Evolutionary conservation across 1,284 basidiomycete species (phyloP).

Genomic region (Puccinia brachypodii): DNA sequence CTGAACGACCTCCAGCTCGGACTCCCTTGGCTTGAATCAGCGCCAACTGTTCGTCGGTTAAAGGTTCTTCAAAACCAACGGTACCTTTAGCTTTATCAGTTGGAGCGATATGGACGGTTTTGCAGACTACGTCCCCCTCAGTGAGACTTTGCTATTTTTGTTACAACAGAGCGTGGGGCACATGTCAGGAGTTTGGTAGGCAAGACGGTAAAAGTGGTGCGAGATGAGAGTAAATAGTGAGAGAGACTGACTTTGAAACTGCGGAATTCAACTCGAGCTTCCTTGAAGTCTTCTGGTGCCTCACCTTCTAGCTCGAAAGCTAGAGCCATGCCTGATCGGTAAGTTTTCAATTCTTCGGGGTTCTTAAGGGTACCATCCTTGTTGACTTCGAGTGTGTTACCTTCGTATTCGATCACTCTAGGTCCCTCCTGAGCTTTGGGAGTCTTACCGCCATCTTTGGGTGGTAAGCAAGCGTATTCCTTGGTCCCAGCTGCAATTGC

Average conservation of each 20-base stretch:
- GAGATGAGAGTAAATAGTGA: neutral
- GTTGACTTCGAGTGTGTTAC: slow-evolving; percentile 33
- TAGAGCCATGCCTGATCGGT: slow-evolving; percentile 32
- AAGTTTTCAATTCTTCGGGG: slow-evolving; percentile 36
- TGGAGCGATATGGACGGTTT: slow-evolving; percentile 9
- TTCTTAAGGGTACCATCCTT: slow-evolving; percentile 39
- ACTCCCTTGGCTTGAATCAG: slow-evolving; percentile 40
- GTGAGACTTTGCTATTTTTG: slow-evolving; percentile 18
- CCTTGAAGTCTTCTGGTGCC: slow-evolving; percentile 2
- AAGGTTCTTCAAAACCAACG: slow-evolving; percentile 13
- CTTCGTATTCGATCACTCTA: slow-evolving; percentile 32
- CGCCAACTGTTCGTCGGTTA: slow-evolving; percentile 29
- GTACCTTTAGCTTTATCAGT: slow-evolving; percentile 12
- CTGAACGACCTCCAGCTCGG: slow-evolving; percentile 35
- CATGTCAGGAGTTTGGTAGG: neutral
- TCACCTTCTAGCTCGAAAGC: slow-evolving; percentile 45
- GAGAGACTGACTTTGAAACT: slow-evolving; percentile 36
- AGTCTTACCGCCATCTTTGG: neutral
- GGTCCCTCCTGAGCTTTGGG: neutral
- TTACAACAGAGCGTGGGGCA: too few species aligned
- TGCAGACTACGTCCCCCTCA: slow-evolving; percentile 35
- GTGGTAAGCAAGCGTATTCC: neutral
- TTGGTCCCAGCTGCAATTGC: slow-evolving; percentile 18
- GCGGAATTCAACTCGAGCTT: slow-evolving; percentile 33
- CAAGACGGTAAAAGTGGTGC: neutral